Conservation (phyloP, 768 basidiomycete species). For the Termitomyces sp. region DNA sequence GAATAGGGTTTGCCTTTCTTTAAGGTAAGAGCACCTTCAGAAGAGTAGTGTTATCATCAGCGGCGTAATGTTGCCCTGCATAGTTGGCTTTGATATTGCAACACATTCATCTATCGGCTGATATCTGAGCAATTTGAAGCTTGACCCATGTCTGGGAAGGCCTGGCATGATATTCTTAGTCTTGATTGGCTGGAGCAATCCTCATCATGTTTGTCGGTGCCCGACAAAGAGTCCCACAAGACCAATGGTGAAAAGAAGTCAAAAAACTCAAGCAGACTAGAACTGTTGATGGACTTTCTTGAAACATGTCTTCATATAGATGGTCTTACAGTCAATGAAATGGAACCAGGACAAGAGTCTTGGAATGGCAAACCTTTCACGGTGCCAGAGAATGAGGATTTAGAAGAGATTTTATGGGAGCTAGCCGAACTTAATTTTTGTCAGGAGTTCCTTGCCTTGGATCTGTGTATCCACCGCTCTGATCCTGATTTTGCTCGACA, state of each 20-base stretch:
- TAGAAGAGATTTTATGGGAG: constrained; percentile 20
- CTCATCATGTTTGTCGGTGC: too few relatives aligned
- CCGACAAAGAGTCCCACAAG: background rate
- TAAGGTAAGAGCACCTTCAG: too few relatives aligned
- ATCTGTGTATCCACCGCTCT: constrained; percentile 8
- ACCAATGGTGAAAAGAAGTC: background rate
- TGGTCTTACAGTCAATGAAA: background rate
- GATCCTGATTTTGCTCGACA: background rate
- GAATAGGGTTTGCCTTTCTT: too few relatives aligned
- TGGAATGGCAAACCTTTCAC: background rate
- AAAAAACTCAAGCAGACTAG: background rate
- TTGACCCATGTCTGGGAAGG: constrained; percentile 9
- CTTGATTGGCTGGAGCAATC: background rate
- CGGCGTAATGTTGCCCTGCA: background rate
- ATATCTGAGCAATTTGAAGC: background rate
- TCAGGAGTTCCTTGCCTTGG: constrained; percentile 21
- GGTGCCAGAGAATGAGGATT: background rate
- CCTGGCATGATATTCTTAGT: constrained; percentile 7
- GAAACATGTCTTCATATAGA: background rate
- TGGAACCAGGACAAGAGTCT: background rate
- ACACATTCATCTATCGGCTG: constrained; percentile 4
- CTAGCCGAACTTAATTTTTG: constrained; percentile 20
- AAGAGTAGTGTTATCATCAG: too few relatives aligned
- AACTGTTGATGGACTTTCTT: constrained; percentile 7
- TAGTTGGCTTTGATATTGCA: constrained; percentile 8